Evolutionary conservation across 208 protist species (phyloP).

Genomic region (Leishmania guyanensis): DNA sequence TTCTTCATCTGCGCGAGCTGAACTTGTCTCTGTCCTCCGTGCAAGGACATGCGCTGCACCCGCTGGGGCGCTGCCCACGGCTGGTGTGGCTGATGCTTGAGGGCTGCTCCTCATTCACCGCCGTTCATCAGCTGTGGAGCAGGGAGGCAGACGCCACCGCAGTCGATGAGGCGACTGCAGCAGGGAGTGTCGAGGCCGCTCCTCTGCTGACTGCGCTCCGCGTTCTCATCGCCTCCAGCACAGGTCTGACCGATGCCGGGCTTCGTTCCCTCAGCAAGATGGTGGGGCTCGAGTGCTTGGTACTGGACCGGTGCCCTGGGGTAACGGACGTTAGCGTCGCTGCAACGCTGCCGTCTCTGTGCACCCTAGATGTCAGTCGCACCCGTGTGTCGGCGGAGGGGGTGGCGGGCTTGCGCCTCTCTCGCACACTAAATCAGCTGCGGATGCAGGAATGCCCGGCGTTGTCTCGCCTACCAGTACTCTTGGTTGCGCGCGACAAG

Average conservation of each 20-base stretch:
- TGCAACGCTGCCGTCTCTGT: constrained; percentile 32
- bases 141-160: background rate
- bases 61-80: constrained; percentile 36
- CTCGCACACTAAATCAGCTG: constrained; percentile 31
- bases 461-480: constrained; percentile 27
- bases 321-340: constrained; percentile 30
- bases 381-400: constrained; percentile 38
- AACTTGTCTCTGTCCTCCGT: constrained; percentile 49
- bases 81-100: constrained; percentile 53
- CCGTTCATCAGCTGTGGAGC: constrained; percentile 32
- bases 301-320: constrained; percentile 21
- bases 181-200: background rate
- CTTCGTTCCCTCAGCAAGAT: constrained; percentile 13
- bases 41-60: constrained; percentile 27
- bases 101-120: constrained; percentile 33
- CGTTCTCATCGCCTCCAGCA: constrained; percentile 26
- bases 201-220: constrained; percentile 25
- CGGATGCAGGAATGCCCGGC: constrained; percentile 38
- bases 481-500: constrained; percentile 12
- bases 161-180: background rate
- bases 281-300: constrained; percentile 16
- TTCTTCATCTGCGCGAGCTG: constrained; percentile 39
- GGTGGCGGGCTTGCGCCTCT: constrained; percentile 31
- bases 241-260: constrained; percentile 23
- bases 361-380: constrained; percentile 37